Percentiles rank a stretch among this genome's conserved stretches.
Conservation (phyloP, 495 filamentous ascomycete species). For the Tetracladium setigerum region DNA sequence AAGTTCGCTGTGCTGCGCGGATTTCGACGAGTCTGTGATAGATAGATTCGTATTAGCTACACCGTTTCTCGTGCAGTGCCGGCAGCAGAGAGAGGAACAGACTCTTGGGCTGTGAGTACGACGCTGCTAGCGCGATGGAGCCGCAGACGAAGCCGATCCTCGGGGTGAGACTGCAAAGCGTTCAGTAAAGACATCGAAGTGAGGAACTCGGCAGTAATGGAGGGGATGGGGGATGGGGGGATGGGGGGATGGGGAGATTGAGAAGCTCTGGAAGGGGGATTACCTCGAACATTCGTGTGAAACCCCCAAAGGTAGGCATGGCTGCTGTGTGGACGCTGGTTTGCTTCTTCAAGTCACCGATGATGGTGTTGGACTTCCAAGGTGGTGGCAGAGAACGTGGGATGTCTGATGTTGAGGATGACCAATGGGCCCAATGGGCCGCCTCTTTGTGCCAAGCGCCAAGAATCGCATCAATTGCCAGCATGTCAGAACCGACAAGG, state of each 20-base stretch:
- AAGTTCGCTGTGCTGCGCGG: constrained; percentile 89
- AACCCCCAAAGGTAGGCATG: background rate
- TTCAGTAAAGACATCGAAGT: constrained; percentile 8
- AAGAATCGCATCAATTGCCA: no score
- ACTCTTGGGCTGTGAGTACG: constrained; percentile 70
- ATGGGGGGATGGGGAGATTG: background rate
- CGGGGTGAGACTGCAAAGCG: constrained; percentile 36
- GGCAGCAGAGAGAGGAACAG: constrained; percentile 18
- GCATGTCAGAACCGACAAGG: no score
- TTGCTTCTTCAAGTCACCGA: constrained; percentile 3
- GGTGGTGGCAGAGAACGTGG: no score
- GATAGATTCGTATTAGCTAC: constrained; percentile 2
- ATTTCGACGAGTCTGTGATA: constrained; percentile 68
- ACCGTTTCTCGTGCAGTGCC: no score
- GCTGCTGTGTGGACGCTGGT: background rate
- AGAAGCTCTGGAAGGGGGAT: background rate
- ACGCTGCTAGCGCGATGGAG: constrained; percentile 81
- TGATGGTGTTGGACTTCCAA: background rate
- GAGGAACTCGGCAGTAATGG: background rate
- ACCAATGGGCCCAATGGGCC: no score
- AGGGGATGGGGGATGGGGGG: background rate
- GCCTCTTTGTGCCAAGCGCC: no score
- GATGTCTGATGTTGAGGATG: no score
- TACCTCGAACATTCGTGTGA: constrained; percentile 17
- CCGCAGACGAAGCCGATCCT: constrained; percentile 53